Base-by-base conservation (phyloP, 108 stramenopile species). In the Stephanodiscus triporus region DNA sequence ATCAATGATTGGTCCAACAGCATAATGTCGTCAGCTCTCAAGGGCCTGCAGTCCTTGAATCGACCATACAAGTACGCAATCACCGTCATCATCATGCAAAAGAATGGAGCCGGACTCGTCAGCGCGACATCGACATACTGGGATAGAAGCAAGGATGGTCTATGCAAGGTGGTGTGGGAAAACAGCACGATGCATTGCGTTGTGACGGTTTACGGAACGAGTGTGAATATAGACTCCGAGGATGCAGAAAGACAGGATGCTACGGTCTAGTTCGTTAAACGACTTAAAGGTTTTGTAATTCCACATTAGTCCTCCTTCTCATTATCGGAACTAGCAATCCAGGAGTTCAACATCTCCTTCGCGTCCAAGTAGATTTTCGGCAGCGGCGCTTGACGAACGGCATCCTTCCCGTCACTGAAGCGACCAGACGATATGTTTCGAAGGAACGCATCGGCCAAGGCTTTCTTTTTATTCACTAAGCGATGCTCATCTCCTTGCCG, bases 81-180 rank as follows among this genome's bases (percentile, higher is more conserved):
- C 19, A 89, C 88, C 1, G 89, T 86, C 53, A 83, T 92, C 20
- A 82, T 94, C 53, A 94, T 91, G 93, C 91, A 94, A 27, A 91
- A 91, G 63, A 89, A 85, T 45, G 93, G 93, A 17, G 90, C 90
- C 1, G 93, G 90, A 5, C 65, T 92, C 32, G 83, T 84, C 29
- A 90, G 87, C 32, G 84, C 86, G 19, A 86, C 87, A 45, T 81
- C 88, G n/a, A 85, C 84, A 30, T 87, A 76, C 59, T 95, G 93
- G 90, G 93, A 91, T 70, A 34, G 79, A 0, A 74, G 53, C 9
- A 92, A 85, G 45, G 91, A 93, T 77, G 91, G 8, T 14, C 32
- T 86, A 0, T 75, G 73, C 11, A 81, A 77, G 75, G 86, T 91
- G 1, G 68, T 84, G 14, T 94, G 88, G 89, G 88, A 94, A 63